Percentiles rank a stretch among this genome's conserved stretches.
Conservation (phyloP, 202 grass and related monocot genomes). For the Zoysia matrella region DNA sequence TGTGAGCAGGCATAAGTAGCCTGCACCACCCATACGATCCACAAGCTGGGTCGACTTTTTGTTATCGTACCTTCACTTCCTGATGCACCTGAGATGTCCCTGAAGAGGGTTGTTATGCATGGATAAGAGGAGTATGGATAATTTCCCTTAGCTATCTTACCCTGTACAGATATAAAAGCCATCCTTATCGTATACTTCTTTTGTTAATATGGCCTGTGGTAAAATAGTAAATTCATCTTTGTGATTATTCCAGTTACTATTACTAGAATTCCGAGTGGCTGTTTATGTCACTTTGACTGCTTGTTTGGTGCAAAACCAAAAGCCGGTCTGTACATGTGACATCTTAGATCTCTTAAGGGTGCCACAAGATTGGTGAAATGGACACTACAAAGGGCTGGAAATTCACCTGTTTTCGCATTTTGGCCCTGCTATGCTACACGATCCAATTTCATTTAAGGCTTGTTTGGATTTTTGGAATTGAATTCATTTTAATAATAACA, state of each 20-base stretch:
- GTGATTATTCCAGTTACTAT: too few species aligned
- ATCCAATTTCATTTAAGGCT: too few species aligned
- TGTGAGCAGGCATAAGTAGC: slow-evolving; percentile 29
- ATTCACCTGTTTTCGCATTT: not conserved
- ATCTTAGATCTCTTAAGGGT: too few species aligned
- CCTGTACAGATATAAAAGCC: slow-evolving; percentile 24
- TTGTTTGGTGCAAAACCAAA: not conserved
- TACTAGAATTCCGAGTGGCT: not conserved
- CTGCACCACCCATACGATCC: not conserved
- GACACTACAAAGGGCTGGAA: not conserved
- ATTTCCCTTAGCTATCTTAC: not conserved
- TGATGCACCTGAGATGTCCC: not conserved
- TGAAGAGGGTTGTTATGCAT: slow-evolving; percentile 23
- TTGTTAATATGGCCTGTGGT: not conserved
- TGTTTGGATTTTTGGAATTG: too few species aligned
- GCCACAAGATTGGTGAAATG: not conserved
- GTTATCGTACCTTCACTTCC: slow-evolving; percentile 14
- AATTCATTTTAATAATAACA: too few species aligned
- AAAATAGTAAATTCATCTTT: too few species aligned
- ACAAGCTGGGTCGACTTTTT: slow-evolving; percentile 36
- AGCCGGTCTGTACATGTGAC: not conserved
- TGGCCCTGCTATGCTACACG: too few species aligned
- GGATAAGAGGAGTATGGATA: slow-evolving; percentile 14
- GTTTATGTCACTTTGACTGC: not conserved
- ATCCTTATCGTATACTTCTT: not conserved